Conservation (phyloP, 257 asterid genomes). For the Solanum etuberosum region DNA sequence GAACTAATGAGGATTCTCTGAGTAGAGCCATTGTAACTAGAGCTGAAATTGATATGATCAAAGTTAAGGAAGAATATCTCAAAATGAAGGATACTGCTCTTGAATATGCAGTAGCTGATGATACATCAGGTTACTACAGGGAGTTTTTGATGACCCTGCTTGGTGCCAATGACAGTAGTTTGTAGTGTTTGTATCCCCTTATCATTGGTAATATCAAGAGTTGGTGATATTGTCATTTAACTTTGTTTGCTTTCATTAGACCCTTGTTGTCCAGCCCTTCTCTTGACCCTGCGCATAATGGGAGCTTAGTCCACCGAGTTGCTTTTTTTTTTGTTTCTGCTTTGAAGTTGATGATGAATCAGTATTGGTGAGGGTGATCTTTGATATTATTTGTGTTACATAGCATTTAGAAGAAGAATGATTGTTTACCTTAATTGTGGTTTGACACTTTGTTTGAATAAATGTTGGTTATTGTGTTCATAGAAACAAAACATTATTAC, state of each 20-base stretch:
- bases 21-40: constrained; percentile 50
- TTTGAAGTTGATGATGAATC: background rate
- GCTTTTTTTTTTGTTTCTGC: background rate
- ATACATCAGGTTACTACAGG: constrained; percentile 75
- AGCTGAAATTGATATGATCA: constrained; percentile 66
- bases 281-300: background rate
- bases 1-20: constrained; percentile 75
- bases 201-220: background rate
- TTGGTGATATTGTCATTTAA: background rate
- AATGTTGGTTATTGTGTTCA: background rate
- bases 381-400: background rate
- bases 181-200: background rate
- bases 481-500: background rate
- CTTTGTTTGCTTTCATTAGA: background rate
- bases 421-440: background rate
- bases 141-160: constrained; percentile 59
- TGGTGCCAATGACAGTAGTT: constrained; percentile 24
- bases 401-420: background rate
- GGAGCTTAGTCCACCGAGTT: background rate
- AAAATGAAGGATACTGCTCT: constrained; percentile 24
- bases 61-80: constrained; percentile 45
- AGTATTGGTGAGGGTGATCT: background rate
- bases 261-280: background rate
- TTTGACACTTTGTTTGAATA: background rate
- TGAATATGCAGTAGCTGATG: constrained; percentile 47